Evolutionary conservation across 2,329 filamentous ascomycete species (phyloP), one percentile per base, ranked within the genome.

Genomic region (Penicillium sp.): DNA sequence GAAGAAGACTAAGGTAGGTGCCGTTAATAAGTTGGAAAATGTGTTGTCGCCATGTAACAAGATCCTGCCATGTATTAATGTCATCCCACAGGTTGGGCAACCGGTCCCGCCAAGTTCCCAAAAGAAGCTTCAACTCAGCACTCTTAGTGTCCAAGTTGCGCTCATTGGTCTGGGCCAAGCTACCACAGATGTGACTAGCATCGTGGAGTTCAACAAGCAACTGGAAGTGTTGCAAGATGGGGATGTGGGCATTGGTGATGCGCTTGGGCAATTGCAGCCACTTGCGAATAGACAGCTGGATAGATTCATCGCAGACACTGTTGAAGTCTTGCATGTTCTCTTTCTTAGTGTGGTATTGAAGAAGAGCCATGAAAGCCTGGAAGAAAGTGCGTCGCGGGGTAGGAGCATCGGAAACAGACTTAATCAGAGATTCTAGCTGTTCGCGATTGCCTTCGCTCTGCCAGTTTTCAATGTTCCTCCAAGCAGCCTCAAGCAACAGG

Each of bases 31-130:
- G 84, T 56, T 92, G 90, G 79, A 99, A 99, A 59, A 99, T 97
- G 75, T 99, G 95, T 73, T 99, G 96, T 65, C 95, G 87, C 95
- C 95, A 99, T 1, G 95, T 99, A n/a, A 99, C 95, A 41, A 99
- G 81, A 71, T 99, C 96, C 74, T 99, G 95, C 95, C 95, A 99
- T 39, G 95, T 91, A 63, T 96, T 96, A 74, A 99, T 99, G 73
- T 99, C 95, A 73, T 99, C 95, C 95, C 95, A 99, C 3, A 96
- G 90, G 70, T 99, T 99, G 1, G 95, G 95, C 52, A 99, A 79
- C 48, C 95, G 86, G 72, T 99, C 95, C 56, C 95, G 87, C 95
- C 95, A 99, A 8, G 93, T 95, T 53, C 91, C 91, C 5, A 99
- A 84, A 3, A 98, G 85, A 52, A 99, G 78, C 77, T 99, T 99